Evolutionary conservation across 78 protist genomes (phyloP).

Genomic region (Blattamonas nauphoetae): DNA sequence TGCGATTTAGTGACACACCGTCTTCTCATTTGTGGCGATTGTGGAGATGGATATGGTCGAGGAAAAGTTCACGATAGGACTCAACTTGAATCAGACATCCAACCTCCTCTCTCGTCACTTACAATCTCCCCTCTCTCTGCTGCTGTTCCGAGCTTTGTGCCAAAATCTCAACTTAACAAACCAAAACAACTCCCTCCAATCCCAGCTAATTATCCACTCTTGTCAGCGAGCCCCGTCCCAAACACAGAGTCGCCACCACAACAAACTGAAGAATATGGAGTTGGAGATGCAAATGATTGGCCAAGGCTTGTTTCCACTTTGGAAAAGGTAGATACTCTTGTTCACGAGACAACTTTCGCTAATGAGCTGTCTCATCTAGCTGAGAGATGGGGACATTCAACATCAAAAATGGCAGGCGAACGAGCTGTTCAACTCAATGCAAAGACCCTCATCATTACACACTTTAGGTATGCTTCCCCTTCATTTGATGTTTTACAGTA

Average conservation of each 20-base stretch:
- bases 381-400: not conserved
- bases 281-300: not conserved
- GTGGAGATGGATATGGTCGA: not conserved
- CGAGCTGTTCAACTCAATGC: not conserved
- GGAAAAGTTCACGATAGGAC: not conserved
- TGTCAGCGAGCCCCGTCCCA: not conserved
- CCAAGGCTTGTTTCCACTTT: not conserved
- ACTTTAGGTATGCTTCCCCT: not conserved
- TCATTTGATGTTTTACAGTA: not conserved
- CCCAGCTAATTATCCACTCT: not conserved
- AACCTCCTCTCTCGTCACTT: not conserved
- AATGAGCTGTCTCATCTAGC: not conserved
- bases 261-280: not conserved
- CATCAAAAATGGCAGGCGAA: not conserved
- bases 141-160: not conserved
- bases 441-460: not conserved
- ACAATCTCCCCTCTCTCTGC: not conserved
- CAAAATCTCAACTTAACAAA: not conserved
- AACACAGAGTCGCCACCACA: too few species aligned
- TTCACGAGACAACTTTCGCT: not conserved
- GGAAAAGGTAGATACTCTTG: not conserved
- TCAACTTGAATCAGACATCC: not conserved
- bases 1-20: not conserved
- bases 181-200: not conserved
- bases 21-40: not conserved